Evolutionary conservation across 2,329 filamentous ascomycete genomes (phyloP).

Genomic region (Fusarium fujikuroi): DNA sequence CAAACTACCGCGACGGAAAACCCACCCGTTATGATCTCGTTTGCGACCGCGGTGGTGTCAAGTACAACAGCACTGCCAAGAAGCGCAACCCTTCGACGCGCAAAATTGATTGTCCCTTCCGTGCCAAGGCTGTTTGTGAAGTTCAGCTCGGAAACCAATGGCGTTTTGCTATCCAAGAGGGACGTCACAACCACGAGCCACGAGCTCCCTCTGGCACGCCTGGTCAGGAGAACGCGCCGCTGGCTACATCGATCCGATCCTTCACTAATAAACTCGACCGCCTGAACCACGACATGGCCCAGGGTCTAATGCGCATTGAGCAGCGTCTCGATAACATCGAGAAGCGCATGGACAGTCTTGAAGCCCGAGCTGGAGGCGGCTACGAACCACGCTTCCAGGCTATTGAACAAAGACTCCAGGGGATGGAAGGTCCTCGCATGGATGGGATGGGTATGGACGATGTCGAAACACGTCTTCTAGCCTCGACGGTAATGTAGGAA

Average conservation of each 20-base stretch:
- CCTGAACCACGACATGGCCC: conserved; percentile 65
- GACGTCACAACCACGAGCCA: conserved; percentile 71
- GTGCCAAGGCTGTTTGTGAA: conserved; percentile 71
- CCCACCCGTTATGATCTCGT: conserved; percentile 71
- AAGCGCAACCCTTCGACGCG: conserved; percentile 72
- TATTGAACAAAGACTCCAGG: conserved; percentile 55
- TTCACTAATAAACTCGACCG: conserved; percentile 70
- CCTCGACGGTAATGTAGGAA: conserved; percentile 57
- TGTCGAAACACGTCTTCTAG: conserved; percentile 56
- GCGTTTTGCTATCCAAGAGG: conserved; percentile 70
- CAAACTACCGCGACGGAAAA: conserved; percentile 71
- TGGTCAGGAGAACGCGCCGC: conserved; percentile 67
- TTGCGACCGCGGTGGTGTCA: conserved; percentile 71
- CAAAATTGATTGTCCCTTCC: conserved; percentile 72
- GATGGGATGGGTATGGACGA: conserved; percentile 58
- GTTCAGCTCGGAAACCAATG: conserved; percentile 71
- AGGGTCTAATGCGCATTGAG: conserved; percentile 63
- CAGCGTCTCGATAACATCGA: conserved; percentile 62
- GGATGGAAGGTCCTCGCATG: conserved; percentile 56
- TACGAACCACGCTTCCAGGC: conserved; percentile 59
- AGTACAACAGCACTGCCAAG: conserved; percentile 73
- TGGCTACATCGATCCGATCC: conserved; percentile 67
- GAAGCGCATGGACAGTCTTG: conserved; percentile 66
- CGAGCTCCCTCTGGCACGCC: conserved; percentile 64
- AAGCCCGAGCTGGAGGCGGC: conserved; percentile 54